A percentile compares a stretch with the other conserved stretches of the same genome.
phyloP scores from a whole-genome alignment of 106 monocot genomes.

The Apostasia ramifera region DNA sequence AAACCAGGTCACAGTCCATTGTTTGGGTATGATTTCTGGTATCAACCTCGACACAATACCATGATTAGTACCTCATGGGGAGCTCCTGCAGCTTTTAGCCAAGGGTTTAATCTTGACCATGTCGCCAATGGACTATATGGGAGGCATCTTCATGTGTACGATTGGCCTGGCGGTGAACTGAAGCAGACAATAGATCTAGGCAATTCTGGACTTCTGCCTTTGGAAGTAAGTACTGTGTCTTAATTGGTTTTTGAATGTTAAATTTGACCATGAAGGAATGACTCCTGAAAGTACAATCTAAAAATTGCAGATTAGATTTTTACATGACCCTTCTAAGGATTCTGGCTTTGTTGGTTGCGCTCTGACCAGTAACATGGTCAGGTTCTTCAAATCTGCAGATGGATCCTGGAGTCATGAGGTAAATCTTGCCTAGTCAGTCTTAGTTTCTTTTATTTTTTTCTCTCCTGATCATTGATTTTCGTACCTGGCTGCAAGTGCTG shows the following conservation, averaged over 20 bases:
- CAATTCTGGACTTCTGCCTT: constrained; percentile 65
- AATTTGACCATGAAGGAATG: background rate
- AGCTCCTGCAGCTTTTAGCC: constrained; percentile 77
- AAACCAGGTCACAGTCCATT: constrained; percentile 87
- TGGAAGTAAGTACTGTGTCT: constrained; percentile 50
- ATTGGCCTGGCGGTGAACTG: constrained; percentile 91
- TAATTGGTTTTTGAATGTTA: background rate
- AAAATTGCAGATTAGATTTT: constrained; percentile 64
- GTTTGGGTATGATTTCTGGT: constrained; percentile 98
- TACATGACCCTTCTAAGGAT: constrained; percentile 89
- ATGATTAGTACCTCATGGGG: constrained; percentile 99
- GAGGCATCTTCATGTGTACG: constrained; percentile 74
- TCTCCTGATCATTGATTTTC: too few species aligned
- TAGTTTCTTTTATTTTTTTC: background rate
- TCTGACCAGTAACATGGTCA: constrained; percentile 85
- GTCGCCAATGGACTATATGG: constrained; percentile 84
- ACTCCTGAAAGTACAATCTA: background rate
- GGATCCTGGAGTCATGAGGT: constrained; percentile 91
- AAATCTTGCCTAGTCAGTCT: background rate
- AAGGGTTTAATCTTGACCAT: constrained; percentile 81
- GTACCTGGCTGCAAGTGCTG: too few species aligned
- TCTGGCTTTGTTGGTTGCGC: constrained; percentile 88
- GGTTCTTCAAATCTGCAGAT: constrained; percentile 79
- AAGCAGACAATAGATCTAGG: constrained; percentile 94
- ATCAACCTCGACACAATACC: constrained; percentile 89